Evolutionary conservation across 2,329 filamentous ascomycete genomes (phyloP).

Genomic region (Coniochaeta prunicola): DNA sequence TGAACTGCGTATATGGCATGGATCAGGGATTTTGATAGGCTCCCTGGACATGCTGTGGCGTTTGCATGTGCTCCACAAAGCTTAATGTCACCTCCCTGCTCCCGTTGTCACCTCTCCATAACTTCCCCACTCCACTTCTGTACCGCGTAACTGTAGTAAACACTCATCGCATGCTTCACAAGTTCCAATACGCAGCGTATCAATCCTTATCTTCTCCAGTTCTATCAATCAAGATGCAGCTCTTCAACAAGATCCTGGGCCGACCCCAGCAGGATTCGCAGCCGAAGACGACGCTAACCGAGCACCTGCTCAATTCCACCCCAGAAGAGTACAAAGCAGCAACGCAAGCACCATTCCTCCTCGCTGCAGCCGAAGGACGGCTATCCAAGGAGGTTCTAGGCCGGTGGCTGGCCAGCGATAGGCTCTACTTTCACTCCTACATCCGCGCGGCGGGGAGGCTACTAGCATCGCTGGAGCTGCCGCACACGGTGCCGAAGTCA

Average conservation of each 20-base stretch:
- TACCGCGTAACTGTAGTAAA: no score
- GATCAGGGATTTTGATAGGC: neutral
- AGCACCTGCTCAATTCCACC: slow-evolving; percentile 45
- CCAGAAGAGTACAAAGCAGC: slow-evolving; percentile 41
- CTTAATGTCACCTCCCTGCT: neutral
- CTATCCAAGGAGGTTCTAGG: slow-evolving; percentile 48
- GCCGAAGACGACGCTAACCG: slow-evolving; percentile 35
- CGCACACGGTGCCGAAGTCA: slow-evolving; percentile 1
- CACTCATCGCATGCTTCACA: no score
- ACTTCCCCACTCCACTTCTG: neutral
- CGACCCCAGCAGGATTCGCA: neutral
- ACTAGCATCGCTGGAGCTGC: slow-evolving; percentile 52
- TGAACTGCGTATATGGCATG: neutral
- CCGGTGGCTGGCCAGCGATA: slow-evolving; percentile 65
- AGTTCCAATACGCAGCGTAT: neutral
- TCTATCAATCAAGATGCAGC: neutral
- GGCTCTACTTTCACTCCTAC: slow-evolving; percentile 64
- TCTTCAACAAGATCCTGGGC: neutral
- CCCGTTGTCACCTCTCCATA: neutral
- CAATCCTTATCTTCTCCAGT: neutral
- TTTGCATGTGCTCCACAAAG: neutral
- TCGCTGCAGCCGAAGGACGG: slow-evolving; percentile 54
- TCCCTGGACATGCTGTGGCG: neutral
- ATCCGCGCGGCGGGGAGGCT: slow-evolving; percentile 60
- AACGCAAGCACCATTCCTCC: slow-evolving; percentile 61